Evolutionary conservation across 495 filamentous ascomycete genomes (phyloP).

Genomic region (Penicillium chermesinum): DNA sequence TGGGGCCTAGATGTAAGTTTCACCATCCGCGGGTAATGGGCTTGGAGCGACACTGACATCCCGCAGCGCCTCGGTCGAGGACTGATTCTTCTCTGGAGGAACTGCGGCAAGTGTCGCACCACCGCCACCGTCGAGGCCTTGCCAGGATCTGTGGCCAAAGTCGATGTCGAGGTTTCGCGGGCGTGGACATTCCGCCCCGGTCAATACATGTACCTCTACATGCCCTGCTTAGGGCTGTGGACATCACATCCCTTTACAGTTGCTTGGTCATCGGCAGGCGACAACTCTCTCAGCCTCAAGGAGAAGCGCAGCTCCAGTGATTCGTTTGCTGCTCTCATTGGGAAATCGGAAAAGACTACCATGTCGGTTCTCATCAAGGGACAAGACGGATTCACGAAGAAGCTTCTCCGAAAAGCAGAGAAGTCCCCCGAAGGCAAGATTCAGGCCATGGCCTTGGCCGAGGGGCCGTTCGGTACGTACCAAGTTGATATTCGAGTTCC

Average conservation of each 20-base stretch:
- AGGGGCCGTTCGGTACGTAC: constrained; percentile 51
- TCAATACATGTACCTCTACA: constrained; percentile 54
- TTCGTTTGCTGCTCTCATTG: constrained; percentile 31
- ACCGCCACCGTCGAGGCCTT: constrained; percentile 49
- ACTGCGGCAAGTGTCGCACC: constrained; percentile 36
- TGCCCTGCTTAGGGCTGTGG: constrained; percentile 46
- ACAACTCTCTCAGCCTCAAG: constrained; percentile 2
- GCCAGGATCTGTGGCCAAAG: constrained; percentile 43
- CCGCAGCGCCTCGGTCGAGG: constrained; percentile 53
- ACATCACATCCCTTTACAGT: constrained; percentile 56
- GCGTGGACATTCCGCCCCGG: constrained; percentile 48
- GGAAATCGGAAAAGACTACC: constrained; percentile 29
- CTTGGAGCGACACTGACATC: constrained; percentile 9
- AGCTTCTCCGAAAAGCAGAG: constrained; percentile 42
- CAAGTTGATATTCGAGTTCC: not conserved
- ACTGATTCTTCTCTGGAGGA: constrained; percentile 56
- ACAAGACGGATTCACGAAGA: constrained; percentile 50
- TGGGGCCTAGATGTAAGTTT: constrained; percentile 38
- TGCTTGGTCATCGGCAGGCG: constrained; percentile 40
- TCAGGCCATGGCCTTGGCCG: constrained; percentile 43
- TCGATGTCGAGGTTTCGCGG: constrained; percentile 45
- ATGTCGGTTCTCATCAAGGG: constrained; percentile 51
- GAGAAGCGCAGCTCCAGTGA: constrained; percentile 32
- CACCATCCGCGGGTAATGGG: constrained; percentile 10
- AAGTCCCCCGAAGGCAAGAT: constrained; percentile 36